Base-by-base conservation (phyloP, 1,284 basidiomycete genomes). In the Puccinia hordei region DNA sequence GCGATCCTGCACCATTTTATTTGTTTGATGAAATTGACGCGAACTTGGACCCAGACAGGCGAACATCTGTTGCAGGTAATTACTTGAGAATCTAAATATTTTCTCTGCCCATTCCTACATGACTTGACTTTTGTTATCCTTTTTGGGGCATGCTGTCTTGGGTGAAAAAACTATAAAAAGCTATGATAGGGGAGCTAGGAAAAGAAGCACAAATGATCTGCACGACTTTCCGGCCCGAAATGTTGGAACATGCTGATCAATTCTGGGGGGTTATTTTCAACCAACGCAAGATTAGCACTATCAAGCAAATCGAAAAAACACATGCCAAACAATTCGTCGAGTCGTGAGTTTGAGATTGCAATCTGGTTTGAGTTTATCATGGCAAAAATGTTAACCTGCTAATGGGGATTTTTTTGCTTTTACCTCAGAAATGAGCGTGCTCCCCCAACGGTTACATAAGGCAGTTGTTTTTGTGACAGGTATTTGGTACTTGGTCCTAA, bases 1-100 rank as follows among this genome's bases (percentile, higher is more conserved):
- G 95, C 86, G 97, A 99, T 85, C 97, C 97, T 0, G 97, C 97
- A 0, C 97, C 97, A 0, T 99, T 99, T 88, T 99, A 99, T 86
- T 89, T 99, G n/a, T 99, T 99, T 85, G 97, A 99, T 85, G 97
- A 99, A 89, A 98, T 98, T 84, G 96, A 99, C 84, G 96, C 96
- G 73, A 98, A 98, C 84, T 89, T 99, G 74, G 97, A 99, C 84
- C 94, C 96, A 6, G 94, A 98, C 87, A 98, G 98, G 83, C 92
- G 96, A 59, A 98, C 95, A 1, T 94, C 96, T 2, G 96, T 99
- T 33, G 95, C 96, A 41, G 89, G 82, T 53, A 27, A 76, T 65
- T 61, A 46, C 27, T 53, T n/a, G 19, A 27, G 35, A 24, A 71
- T 35, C n/a, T 17, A 22, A 17, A 4, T 24, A 53, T 55, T 30